Percentiles rank a stretch among this genome's conserved stretches.
Evolutionary conservation across 2,329 filamentous ascomycete genomes (phyloP).

Genomic region (Immersiporthe knoxdaviesiana): DNA sequence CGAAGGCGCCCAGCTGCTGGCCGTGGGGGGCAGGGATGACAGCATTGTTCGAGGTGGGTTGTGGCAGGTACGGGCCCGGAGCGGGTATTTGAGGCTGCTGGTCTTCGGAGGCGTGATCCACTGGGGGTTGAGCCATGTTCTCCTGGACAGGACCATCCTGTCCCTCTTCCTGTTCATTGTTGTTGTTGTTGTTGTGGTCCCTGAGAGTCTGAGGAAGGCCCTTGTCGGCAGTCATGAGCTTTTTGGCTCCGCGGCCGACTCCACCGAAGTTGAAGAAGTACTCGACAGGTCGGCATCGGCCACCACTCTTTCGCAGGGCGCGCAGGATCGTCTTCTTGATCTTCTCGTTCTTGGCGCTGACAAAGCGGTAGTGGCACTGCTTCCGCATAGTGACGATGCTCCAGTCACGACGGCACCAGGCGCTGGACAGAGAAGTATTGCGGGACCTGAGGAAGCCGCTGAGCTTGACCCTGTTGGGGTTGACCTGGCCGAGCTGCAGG

Average conservation of each 20-base stretch:
- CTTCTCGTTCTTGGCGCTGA: constrained; percentile 27
- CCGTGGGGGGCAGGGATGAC: too few species aligned
- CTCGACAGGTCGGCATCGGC: constrained; percentile 15
- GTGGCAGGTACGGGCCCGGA: too few species aligned
- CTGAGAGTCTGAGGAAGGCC: too few species aligned
- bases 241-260: background rate
- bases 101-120: too few species aligned
- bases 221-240: constrained; percentile 20
- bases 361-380: constrained; percentile 34
- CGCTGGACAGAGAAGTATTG: constrained; percentile 31
- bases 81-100: too few species aligned
- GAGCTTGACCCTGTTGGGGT: constrained; percentile 35
- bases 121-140: too few species aligned
- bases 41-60: too few species aligned
- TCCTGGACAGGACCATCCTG: too few species aligned
- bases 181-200: too few species aligned
- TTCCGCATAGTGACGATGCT: constrained; percentile 35
- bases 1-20: too few species aligned
- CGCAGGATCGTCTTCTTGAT: constrained; percentile 33
- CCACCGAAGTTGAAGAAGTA: constrained; percentile 35
- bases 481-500: constrained; percentile 30
- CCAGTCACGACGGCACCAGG: constrained; percentile 34
- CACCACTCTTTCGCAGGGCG: constrained; percentile 33
- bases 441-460: constrained; percentile 33
- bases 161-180: too few species aligned